Evolutionary conservation across 2,329 filamentous ascomycete genomes (phyloP), one percentile per base, ranked within the genome.

Genomic region (Tolypocladium tundrense): DNA sequence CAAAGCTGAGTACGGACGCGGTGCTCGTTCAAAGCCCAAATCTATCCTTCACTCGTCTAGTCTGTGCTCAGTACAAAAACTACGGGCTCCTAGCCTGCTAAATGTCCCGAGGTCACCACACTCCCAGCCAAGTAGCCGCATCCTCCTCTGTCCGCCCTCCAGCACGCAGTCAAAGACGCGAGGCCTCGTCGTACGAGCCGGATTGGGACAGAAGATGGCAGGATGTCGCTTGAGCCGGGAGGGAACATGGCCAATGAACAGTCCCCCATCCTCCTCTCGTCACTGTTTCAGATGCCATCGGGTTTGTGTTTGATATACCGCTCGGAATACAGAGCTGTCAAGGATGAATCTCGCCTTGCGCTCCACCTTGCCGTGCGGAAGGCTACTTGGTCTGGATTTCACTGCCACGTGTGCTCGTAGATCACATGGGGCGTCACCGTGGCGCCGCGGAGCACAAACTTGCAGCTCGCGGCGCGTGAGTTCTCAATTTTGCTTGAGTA

Each of bases 251-350:
- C 75, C 70, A 73, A 74, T 70, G 71, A 67, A 60, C 60, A 62
- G 63, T 65, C 64, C 62, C 65, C 70, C 68, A 64, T 70, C 71
- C 68, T 69, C 68, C 66, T 65, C 72, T 70, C 66, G 55, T 63
- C 67, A 53, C 64, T 54, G 59, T 66, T 60, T 55, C 57, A 62
- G 60, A 63, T 64, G 59, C 60, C 63, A 59, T 67, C 66, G 66
- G 67, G 58, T 61, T 50, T 60, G 57, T 59, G 63, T 82, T 77
- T 76, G 62, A 79, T 87, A 61, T 87, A 82, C 83, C 84, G 84
- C 84, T 85, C 84, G 82, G 84, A 87, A 87, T 87, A 87, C 84
- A 87, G 82, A 86, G 83, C 80, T 78, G 75, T 79, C 84, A 87
- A 87, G 84, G 84, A 87, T 83, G 75, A 76, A 70, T 84, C 84